These are phyloP conservation scores for Hysterangium stoloniferum DNA, from an alignment of 768 basidiomycete genomes.

Conservation along the genomic window DNA sequence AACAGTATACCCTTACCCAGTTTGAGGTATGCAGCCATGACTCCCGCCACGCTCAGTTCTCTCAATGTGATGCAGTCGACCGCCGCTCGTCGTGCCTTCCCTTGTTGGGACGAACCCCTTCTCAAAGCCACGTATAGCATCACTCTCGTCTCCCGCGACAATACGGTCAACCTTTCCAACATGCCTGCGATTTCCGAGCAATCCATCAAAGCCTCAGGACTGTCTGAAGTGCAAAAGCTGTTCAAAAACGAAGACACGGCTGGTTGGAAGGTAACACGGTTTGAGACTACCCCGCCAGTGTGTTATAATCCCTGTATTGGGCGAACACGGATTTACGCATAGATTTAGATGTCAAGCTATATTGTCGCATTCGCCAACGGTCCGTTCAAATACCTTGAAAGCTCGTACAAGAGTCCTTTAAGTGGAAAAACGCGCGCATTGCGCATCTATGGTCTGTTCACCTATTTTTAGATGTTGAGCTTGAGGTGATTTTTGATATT, in stretches of 20 bases:
- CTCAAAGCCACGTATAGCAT: constrained; percentile 79
- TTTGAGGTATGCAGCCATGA: constrained; percentile 70
- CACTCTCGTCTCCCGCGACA: constrained; percentile 69
- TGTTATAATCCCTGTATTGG: constrained; percentile 7
- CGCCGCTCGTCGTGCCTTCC: constrained; percentile 74
- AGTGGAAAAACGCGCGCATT: constrained; percentile 77
- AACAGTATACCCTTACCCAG: constrained; percentile 77
- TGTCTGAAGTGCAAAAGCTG: background rate
- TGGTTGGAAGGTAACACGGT: constrained; percentile 77
- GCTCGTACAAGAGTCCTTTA: constrained; percentile 69
- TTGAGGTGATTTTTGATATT: constrained; percentile 3
- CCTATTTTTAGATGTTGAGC: background rate
- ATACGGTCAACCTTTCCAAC: constrained; percentile 77
- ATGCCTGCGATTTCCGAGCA: constrained; percentile 71
- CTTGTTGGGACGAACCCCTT: constrained; percentile 90
- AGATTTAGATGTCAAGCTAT: constrained; percentile 67
- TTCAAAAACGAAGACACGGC: constrained; percentile 20
- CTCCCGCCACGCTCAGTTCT: no score
- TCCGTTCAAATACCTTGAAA: constrained; percentile 61
- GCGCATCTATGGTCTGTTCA: constrained; percentile 63
- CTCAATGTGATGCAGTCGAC: constrained; percentile 80
- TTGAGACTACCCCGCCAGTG: constrained; percentile 69
- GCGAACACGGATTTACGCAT: background rate
- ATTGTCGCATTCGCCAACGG: constrained; percentile 86
- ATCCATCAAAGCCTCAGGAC: constrained; percentile 27